Evolutionary conservation across 2,329 filamentous ascomycete genomes (phyloP), one percentile per base, ranked within the genome.

Genomic region (Colletotrichum sansevieriae): DNA sequence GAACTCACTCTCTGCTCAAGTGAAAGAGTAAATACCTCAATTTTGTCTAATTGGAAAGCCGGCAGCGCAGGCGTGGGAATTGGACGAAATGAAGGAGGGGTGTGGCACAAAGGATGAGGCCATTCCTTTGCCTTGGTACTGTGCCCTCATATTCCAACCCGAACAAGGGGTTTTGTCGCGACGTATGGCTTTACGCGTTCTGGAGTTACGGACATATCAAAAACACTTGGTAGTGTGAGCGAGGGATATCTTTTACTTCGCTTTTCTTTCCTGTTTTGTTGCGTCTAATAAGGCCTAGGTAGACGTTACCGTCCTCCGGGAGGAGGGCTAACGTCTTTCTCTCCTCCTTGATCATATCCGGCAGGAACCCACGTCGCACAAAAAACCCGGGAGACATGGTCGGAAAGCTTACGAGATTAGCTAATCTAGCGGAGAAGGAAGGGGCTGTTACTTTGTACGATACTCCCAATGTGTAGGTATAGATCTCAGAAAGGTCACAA

Each of bases 1-100:
- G 85, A 52, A 83, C 80, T 52, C 85, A 87, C 73, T 86, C 85
- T 3, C 84, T 88, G 83, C 81, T 87, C 25, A 79, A 80, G 61
- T 87, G 77, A 72, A 61, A 22, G 20, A 39, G 12, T 5, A 18
- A 29, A 8, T 62, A 29, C 11, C 15, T 51, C 35, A 5, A 35
- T 33, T 18, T 29, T 39, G 20, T 15, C 41, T 29, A 10, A 9
- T 52, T 22, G 11, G 20, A 33, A 47, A 47, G 58, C 33, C 29
- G 57, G 41, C 49, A 56, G 58, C 58, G 41, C 33, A 20, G 63
- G 58, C 49, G 33, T 56, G 49, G n/a, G 41, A 41, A 41, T 61
- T 49, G 58, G 33, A 52, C 33, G 46, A 52, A 43, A 29, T 29
- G 46, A 15, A 9, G 35, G 11, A 29, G 33, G 25, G 20, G 11